A percentile compares a stretch with the other conserved stretches of the same genome.
Conservation (phyloP, 371 early-diverging fungal genomes). For the Rhizomucor miehei region DNA sequence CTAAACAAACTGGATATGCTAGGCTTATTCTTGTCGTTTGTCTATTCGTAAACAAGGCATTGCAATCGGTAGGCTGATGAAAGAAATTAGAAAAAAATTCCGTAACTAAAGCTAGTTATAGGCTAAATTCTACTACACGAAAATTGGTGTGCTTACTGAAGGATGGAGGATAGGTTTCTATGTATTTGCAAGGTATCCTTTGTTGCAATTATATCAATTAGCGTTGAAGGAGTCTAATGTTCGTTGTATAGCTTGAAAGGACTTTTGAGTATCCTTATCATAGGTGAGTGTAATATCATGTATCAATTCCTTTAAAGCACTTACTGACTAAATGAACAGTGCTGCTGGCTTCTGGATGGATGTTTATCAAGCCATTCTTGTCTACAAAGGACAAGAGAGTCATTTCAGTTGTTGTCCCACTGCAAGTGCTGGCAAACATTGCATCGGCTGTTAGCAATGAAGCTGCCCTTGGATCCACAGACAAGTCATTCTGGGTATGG, state of each 20-base stretch:
- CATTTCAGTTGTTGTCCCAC: slow-evolving; percentile 50
- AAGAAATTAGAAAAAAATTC: not conserved
- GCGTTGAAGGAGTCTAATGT: not conserved
- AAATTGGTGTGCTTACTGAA: slow-evolving; percentile 42
- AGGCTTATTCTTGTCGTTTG: slow-evolving; percentile 45
- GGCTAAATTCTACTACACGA: slow-evolving; percentile 54
- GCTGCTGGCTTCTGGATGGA: slow-evolving; percentile 59
- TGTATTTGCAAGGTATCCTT: slow-evolving; percentile 49
- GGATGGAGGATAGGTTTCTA: slow-evolving; percentile 59
- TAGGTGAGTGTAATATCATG: slow-evolving; percentile 21
- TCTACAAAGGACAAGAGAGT: slow-evolving; percentile 53
- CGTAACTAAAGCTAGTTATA: slow-evolving; percentile 8
- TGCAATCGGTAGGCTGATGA: slow-evolving; percentile 42
- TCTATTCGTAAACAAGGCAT: slow-evolving; percentile 50
- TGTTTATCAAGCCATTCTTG: slow-evolving; percentile 60
- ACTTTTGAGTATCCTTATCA: slow-evolving; percentile 53
- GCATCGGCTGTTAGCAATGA: slow-evolving; percentile 50
- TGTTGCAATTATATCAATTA: not conserved
- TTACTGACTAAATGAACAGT: slow-evolving; percentile 16
- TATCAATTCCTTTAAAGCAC: not conserved
- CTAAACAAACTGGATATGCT: not conserved
- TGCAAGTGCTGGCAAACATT: slow-evolving; percentile 55
- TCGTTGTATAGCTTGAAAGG: slow-evolving; percentile 41
- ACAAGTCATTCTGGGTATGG: slow-evolving; percentile 55
- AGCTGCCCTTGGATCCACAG: slow-evolving; percentile 49